A percentile compares a stretch with the other conserved stretches of the same genome.
These are phyloP conservation scores for Glycyrrhiza uralensis DNA, from an alignment of 306 rosid genomes.

Conservation along the genomic window DNA sequence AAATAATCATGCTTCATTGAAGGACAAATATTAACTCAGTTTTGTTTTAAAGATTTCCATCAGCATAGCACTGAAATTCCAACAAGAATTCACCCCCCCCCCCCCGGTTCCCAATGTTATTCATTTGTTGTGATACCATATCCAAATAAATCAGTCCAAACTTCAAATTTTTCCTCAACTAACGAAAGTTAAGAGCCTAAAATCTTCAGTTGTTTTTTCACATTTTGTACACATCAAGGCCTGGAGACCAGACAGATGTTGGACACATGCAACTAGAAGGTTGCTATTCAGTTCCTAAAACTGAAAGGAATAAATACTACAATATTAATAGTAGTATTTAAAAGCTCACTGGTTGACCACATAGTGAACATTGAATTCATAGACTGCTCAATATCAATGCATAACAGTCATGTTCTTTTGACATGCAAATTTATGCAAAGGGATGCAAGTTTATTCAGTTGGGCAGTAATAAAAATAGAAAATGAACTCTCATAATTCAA, in stretches of 20 bases:
- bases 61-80: not conserved
- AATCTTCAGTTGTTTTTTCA: not conserved
- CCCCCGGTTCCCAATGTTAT: not conserved
- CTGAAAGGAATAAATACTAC: not conserved
- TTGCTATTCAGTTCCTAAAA: not conserved
- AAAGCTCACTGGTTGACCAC: slow-evolving; percentile 4
- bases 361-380: not conserved
- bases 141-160: not conserved
- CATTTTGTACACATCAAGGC: not conserved
- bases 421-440: not conserved
- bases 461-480: not conserved
- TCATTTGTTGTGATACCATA: not conserved
- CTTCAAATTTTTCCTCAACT: not conserved
- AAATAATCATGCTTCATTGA: not conserved
- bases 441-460: not conserved
- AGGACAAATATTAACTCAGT: not conserved
- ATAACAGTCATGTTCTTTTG: not conserved
- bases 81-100: not conserved
- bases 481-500: slow-evolving; percentile 6
- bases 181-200: not conserved
- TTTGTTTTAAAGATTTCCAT: not conserved
- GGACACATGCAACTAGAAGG: not conserved
- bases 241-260: not conserved
- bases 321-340: not conserved
- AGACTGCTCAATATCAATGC: not conserved